Evolutionary conservation across 345 rosid species (phyloP), one percentile per base, ranked within the genome.

Genomic region (Lumnitzera racemosa): DNA sequence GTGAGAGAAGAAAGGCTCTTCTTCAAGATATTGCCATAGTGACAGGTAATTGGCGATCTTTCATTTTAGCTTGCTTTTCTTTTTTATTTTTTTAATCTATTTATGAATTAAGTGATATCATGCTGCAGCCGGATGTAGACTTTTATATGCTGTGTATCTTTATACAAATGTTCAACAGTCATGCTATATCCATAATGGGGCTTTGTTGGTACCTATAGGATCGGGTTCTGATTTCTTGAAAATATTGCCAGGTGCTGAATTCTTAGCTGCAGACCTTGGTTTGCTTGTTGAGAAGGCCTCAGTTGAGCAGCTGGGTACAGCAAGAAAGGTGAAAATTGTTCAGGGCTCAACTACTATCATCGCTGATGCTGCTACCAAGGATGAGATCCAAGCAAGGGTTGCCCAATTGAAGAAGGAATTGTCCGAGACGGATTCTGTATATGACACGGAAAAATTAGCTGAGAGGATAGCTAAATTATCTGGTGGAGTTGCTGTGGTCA

Each of bases 401-500:
- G 71, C 95, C 4, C 97, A 85, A 75, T 62, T 95, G 58, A 90
- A 94, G 71, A 94, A 73, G 67, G 99, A 95, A 74, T 69, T 95
- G 63, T 68, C 74, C 0, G 95, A 95, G 79, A 90, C 99, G 1
- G 99, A 95, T 68, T 90, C 99, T 55, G 75, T 88, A 1, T 95
- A 88, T 14, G 97, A 95, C 81, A 59, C 91, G 0, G 85, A 88
- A 73, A 95, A 90, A 76, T 79, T 90, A 7, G 96, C 99, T 3
- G 96, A 95, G 81, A 88, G 99, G 70, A 88, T 90, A 48, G 96
- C 99, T 56, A 95, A 95, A 59, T 61, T 95, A 53, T 88, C 97
- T 20, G 96, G 99, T 58, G 97, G 99, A 58, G 97, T 95, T 68
- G 97, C 96, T 51, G 97, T 95, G 47, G 81, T 95, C 70, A 88